phyloP scores from a whole-genome alignment of 1,284 basidiomycete species.

The Cryptococcus sp. region DNA sequence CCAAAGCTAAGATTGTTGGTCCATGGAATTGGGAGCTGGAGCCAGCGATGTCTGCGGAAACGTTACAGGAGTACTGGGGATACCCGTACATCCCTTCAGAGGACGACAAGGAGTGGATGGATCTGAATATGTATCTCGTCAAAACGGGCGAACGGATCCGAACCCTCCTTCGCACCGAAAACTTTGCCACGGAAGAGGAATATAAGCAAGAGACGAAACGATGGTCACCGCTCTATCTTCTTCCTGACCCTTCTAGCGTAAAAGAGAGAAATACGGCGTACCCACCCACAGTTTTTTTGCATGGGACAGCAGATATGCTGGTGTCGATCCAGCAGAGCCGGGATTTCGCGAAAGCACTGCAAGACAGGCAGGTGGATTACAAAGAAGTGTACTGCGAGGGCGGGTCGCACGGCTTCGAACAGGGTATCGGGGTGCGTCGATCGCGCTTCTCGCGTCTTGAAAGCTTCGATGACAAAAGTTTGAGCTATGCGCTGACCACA shows the following conservation, averaged over 20 bases:
- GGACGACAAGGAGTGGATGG: constrained; percentile 19
- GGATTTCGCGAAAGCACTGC: constrained; percentile 20
- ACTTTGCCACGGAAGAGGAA: constrained; percentile 11
- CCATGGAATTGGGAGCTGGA: constrained; percentile 22
- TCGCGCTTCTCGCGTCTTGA: neutral
- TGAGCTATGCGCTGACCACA: neutral
- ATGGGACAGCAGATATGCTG: constrained; percentile 25
- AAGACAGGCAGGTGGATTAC: constrained; percentile 11
- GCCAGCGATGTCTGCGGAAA: constrained; percentile 12
- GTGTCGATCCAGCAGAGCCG: constrained; percentile 26
- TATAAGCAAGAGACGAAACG: constrained; percentile 9
- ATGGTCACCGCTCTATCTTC: constrained; percentile 16
- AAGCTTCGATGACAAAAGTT: no score
- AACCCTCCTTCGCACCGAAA: constrained; percentile 19
- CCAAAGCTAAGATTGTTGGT: constrained; percentile 11
- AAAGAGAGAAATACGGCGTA: constrained; percentile 12
- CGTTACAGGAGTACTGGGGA: constrained; percentile 21
- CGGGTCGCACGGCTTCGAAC: constrained; percentile 28
- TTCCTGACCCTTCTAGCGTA: neutral
- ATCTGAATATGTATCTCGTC: constrained; percentile 18
- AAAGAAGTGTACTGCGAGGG: constrained; percentile 20
- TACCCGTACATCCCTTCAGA: constrained; percentile 10
- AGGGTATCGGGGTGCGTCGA: constrained; percentile 27
- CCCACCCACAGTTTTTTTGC: constrained; percentile 33
- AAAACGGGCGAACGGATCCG: constrained; percentile 9